phyloP scores from a whole-genome alignment of 2,329 filamentous ascomycete species.

The Penicillium sp. region DNA sequence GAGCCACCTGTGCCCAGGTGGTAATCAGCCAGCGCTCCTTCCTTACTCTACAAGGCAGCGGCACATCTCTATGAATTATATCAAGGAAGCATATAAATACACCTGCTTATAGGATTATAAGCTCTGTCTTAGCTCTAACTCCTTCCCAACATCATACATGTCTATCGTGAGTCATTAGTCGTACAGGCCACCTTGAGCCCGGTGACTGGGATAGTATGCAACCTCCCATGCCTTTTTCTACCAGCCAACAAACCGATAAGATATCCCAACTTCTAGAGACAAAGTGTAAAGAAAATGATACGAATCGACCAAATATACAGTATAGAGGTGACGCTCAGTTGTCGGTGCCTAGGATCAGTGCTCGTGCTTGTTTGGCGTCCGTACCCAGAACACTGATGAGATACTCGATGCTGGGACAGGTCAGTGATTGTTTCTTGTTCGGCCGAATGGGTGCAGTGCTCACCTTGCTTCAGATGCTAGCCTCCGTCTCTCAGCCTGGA shows the following conservation, averaged over 20 bases:
- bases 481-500: slow-evolving; percentile 72
- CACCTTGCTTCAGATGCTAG: slow-evolving; percentile 78
- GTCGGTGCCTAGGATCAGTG: slow-evolving; percentile 42
- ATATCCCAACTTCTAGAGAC: slow-evolving; percentile 7
- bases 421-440: slow-evolving; percentile 16
- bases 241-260: slow-evolving; percentile 14
- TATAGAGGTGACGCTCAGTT: slow-evolving; percentile 17
- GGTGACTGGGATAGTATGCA: slow-evolving; percentile 3
- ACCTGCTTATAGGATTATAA: slow-evolving; percentile 16
- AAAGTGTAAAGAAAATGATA: slow-evolving; percentile 14
- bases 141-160: slow-evolving; percentile 41
- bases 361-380: slow-evolving; percentile 57
- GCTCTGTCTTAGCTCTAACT: slow-evolving; percentile 13
- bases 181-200: slow-evolving; percentile 30
- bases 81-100: slow-evolving; percentile 2
- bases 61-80: too few relatives aligned
- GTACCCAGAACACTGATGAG: slow-evolving; percentile 67
- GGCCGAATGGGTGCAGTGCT: slow-evolving; percentile 4
- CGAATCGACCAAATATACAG: slow-evolving; percentile 10
- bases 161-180: slow-evolving; percentile 47
- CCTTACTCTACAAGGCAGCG: not conserved
- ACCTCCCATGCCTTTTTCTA: not conserved
- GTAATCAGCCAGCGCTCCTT: not conserved
- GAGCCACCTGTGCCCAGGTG: not conserved
- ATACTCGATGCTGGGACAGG: slow-evolving; percentile 62